Evolutionary conservation across 306 rosid species (phyloP).

Genomic region (Cucurbita maxima): DNA sequence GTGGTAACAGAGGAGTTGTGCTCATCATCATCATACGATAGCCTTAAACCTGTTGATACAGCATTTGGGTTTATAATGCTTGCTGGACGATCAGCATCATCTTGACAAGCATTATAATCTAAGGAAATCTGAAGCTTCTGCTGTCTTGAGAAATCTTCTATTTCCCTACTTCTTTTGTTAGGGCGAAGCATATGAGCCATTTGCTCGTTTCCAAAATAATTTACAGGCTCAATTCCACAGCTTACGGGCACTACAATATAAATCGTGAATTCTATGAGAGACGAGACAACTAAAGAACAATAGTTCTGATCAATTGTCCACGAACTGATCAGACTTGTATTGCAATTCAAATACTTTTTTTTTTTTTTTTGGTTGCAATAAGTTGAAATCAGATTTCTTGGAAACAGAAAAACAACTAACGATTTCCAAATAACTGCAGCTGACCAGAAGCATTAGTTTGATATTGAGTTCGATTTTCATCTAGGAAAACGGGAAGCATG

Average conservation of each 20-base stretch:
- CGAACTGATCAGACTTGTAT: neutral
- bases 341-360: neutral
- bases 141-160: conserved; percentile 60
- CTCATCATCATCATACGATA: conserved; percentile 84
- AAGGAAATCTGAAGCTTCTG: conserved; percentile 74
- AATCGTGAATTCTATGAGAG: conserved; percentile 4
- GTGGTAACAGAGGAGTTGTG: conserved; percentile 85
- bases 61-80: conserved; percentile 64
- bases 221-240: conserved; percentile 59
- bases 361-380: neutral
- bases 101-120: conserved; percentile 51
- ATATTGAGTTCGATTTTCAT: conserved; percentile 40
- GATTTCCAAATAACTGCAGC: conserved; percentile 62
- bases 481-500: conserved; percentile 57
- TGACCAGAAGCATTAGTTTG: conserved; percentile 55
- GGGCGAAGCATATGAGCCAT: conserved; percentile 42
- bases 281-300: neutral
- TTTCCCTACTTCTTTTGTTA: conserved; percentile 45
- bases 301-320: neutral
- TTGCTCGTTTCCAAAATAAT: conserved; percentile 63
- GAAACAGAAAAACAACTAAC: conserved; percentile 31
- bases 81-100: conserved; percentile 52
- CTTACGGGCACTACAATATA: conserved; percentile 59
- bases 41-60: conserved; percentile 81
- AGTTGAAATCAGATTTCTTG: conserved; percentile 3